Percentiles rank a stretch among this genome's conserved stretches.
phyloP scores from a whole-genome alignment of 495 filamentous ascomycete species.

The Trichoderma orchidacearum region DNA sequence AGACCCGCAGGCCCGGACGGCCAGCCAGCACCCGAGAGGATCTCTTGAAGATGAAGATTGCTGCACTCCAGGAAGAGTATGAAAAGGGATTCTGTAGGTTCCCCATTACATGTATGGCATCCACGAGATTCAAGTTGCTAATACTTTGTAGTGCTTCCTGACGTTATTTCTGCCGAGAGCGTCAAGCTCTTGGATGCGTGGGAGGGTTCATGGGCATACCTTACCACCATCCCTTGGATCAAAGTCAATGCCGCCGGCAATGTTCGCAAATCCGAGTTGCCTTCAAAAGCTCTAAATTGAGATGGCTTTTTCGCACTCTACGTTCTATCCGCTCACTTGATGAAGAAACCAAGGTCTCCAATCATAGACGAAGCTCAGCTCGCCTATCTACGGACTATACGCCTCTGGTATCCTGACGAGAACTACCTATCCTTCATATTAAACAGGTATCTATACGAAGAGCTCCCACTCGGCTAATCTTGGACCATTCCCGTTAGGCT shows the following conservation, averaged over 20 bases:
- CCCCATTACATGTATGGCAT: not conserved
- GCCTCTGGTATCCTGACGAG: no score
- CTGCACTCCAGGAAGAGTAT: constrained; percentile 65
- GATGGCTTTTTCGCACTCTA: constrained; percentile 7
- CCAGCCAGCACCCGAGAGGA: constrained; percentile 69
- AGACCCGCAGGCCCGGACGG: constrained; percentile 65
- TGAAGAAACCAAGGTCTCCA: not conserved
- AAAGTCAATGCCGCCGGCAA: constrained; percentile 44
- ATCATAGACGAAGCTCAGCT: no score
- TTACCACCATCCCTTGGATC: constrained; percentile 40
- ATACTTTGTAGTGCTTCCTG: constrained; percentile 29
- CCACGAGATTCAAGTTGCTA: constrained; percentile 6
- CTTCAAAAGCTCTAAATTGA: constrained; percentile 40
- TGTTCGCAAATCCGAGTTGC: constrained; percentile 47
- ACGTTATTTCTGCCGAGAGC: constrained; percentile 32
- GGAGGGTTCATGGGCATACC: constrained; percentile 40
- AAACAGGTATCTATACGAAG: no score
- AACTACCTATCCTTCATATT: no score
- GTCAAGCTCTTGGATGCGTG: constrained; percentile 28
- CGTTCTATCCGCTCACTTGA: no score
- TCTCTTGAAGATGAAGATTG: constrained; percentile 54
- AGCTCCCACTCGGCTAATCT: no score
- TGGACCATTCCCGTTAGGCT: no score
- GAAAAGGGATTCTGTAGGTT: constrained; percentile 61
- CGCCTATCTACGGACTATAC: no score